These are phyloP conservation scores for Penicillium hesseltinei DNA, from an alignment of 2,329 filamentous ascomycete genomes.

Conservation along the genomic window DNA sequence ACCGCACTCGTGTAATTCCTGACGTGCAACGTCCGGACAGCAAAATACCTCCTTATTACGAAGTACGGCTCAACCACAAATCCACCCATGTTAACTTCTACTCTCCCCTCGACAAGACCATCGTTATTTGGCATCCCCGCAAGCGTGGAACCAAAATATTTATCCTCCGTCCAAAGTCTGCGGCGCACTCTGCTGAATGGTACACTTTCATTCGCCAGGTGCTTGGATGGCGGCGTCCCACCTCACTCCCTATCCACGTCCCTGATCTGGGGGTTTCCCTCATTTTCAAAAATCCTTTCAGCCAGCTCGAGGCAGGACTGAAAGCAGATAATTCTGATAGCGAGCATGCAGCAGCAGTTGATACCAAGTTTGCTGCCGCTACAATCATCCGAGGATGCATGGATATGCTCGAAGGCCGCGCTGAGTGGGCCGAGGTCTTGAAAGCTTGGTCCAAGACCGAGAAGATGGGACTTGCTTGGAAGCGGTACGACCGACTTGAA, in stretches of 20 bases:
- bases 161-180: conserved; percentile 61
- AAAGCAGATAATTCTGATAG: conserved; percentile 42
- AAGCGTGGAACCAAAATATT: conserved; percentile 58
- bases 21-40: conserved; percentile 55
- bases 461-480: conserved; percentile 66
- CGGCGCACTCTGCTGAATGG: conserved; percentile 64
- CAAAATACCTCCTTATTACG: conserved; percentile 55
- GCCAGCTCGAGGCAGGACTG: conserved; percentile 47
- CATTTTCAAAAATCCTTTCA: conserved; percentile 60
- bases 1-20: conserved; percentile 63
- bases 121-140: conserved; percentile 60
- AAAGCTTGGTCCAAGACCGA: conserved; percentile 58
- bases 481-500: conserved; percentile 66
- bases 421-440: conserved; percentile 60
- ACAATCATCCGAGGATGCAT: conserved; percentile 59
- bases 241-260: conserved; percentile 59
- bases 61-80: conserved; percentile 56
- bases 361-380: conserved; percentile 56
- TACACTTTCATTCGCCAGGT: conserved; percentile 63
- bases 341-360: conserved; percentile 46
- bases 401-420: conserved; percentile 55
- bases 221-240: conserved; percentile 58
- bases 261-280: conserved; percentile 62
- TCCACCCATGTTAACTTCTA: conserved; percentile 61
- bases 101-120: conserved; percentile 65